phyloP scores from a whole-genome alignment of 1,139 yeast genomes.

The Meyerozyma sp. region DNA sequence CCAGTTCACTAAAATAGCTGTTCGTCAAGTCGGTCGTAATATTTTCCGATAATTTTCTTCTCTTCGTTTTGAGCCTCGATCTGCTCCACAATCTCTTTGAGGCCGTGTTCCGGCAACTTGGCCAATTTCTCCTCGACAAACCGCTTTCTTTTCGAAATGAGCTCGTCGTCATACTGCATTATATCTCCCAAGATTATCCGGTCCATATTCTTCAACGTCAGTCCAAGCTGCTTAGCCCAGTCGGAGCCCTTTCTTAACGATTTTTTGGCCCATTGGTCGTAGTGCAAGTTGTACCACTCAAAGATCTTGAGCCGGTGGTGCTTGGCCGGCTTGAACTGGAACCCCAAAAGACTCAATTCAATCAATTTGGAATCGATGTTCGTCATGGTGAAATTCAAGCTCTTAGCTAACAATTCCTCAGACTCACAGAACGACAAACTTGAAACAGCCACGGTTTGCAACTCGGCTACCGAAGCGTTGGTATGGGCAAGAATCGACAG shows the following conservation, averaged over 20 bases:
- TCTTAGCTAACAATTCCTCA: conserved; percentile 42
- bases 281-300: conserved; percentile 52
- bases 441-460: conserved; percentile 51
- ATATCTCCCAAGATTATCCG: conserved; percentile 36
- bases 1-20: no score
- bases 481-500: conserved; percentile 30
- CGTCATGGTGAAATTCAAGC: conserved; percentile 49
- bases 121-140: conserved; percentile 28
- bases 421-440: conserved; percentile 46
- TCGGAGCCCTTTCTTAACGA: conserved; percentile 41
- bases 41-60: conserved; percentile 9
- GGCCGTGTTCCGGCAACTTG: conserved; percentile 31
- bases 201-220: conserved; percentile 37
- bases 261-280: conserved; percentile 44
- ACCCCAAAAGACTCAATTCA: conserved; percentile 52
- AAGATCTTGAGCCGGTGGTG: conserved; percentile 28
- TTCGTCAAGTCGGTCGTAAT: not conserved
- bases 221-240: conserved; percentile 33
- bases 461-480: conserved; percentile 22
- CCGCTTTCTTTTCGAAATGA: conserved; percentile 13
- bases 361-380: conserved; percentile 51
- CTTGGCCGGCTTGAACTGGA: conserved; percentile 21
- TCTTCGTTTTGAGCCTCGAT: conserved; percentile 17
- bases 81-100: conserved; percentile 17
- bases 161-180: conserved; percentile 31